Conservation (phyloP, 2,329 filamentous ascomycete species). For the Aspergillus uvarum region DNA sequence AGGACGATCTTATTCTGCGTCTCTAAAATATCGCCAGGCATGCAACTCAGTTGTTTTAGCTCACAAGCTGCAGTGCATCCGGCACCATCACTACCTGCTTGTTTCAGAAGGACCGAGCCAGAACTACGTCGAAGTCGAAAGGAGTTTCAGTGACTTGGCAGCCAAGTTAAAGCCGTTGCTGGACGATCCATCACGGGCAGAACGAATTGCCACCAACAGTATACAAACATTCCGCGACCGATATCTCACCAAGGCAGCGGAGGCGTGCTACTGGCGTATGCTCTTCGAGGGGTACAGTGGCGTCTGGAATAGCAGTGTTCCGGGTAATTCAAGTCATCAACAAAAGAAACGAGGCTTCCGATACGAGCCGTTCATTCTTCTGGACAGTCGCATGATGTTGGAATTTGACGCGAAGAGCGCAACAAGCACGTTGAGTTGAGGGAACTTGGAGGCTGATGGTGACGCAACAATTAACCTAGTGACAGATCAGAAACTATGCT, state of each 20-base stretch:
- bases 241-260: slow-evolving; percentile 51
- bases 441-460: background rate
- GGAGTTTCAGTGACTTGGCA: slow-evolving; percentile 56
- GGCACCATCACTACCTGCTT: slow-evolving; percentile 49
- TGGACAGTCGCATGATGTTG: slow-evolving; percentile 28
- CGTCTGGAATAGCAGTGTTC: slow-evolving; percentile 23
- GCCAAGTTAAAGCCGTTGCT: slow-evolving; percentile 38
- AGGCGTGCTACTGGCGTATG: slow-evolving; percentile 53
- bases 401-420: slow-evolving; percentile 15
- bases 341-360: slow-evolving; percentile 22
- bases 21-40: slow-evolving; percentile 51
- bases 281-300: slow-evolving; percentile 35
- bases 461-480: background rate
- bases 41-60: slow-evolving; percentile 49
- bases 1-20: slow-evolving; percentile 48
- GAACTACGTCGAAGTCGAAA: slow-evolving; percentile 48
- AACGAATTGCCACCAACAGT: slow-evolving; percentile 48
- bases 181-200: slow-evolving; percentile 36
- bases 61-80: slow-evolving; percentile 48
- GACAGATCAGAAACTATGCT: background rate
- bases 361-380: slow-evolving; percentile 32
- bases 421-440: background rate
- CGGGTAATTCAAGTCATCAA: slow-evolving; percentile 6
- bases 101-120: slow-evolving; percentile 43
- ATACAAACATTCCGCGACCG: slow-evolving; percentile 48